A percentile compares a stretch with the other conserved stretches of the same genome.
These are phyloP conservation scores for Pyrenula massariospora DNA, from an alignment of 495 filamentous ascomycete genomes.

Conservation along the genomic window DNA sequence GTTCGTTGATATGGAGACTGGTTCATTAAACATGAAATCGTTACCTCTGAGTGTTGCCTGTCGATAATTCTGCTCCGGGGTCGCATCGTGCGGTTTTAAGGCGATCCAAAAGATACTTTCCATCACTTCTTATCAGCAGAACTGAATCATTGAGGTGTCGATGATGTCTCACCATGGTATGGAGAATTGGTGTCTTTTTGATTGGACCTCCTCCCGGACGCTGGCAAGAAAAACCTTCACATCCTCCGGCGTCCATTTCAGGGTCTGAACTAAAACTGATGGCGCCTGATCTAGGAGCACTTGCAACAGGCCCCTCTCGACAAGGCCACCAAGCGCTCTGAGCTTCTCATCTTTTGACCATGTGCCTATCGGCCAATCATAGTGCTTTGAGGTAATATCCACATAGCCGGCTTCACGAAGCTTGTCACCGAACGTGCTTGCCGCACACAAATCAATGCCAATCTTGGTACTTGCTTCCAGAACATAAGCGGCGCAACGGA, in stretches of 20 bases:
- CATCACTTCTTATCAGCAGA: no score
- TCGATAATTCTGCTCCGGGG: no score
- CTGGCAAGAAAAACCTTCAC: not conserved
- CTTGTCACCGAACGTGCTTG: not conserved
- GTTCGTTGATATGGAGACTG: no score
- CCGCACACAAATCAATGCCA: not conserved
- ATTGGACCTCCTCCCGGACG: not conserved
- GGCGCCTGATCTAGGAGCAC: not conserved
- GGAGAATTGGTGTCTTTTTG: not conserved
- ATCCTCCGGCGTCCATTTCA: not conserved
- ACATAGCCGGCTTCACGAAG: constrained; percentile 10
- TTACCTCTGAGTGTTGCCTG: no score
- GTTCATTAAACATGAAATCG: no score
- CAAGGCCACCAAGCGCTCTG: not conserved
- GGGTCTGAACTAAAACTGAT: not conserved
- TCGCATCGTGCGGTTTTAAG: no score
- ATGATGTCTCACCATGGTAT: not conserved
- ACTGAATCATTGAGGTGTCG: no score
- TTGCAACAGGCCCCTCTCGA: not conserved
- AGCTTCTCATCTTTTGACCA: not conserved
- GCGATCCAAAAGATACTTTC: no score
- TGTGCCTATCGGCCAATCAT: not conserved
- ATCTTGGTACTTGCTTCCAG: not conserved
- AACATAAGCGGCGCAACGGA: not conserved
- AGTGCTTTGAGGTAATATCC: not conserved